Conservation (phyloP, 257 asterid genomes). For the Solanum medicagineum region DNA sequence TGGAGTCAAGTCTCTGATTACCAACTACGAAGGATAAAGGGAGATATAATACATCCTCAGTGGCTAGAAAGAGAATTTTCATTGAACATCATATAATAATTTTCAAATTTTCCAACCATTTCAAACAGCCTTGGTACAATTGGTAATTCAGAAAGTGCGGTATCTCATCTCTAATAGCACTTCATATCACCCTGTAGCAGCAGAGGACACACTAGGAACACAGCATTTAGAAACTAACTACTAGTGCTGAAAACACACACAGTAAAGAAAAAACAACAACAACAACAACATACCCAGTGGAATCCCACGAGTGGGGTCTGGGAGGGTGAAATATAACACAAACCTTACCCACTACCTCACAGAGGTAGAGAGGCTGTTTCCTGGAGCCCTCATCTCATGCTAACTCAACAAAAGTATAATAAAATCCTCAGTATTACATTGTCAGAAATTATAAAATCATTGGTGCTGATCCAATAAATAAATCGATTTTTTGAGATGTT, state of each 20-base stretch:
- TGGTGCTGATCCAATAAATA: not conserved
- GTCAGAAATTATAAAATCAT: not conserved
- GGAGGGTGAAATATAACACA: too few species aligned
- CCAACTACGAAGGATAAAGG: not conserved
- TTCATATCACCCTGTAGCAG: not conserved
- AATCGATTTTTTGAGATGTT: not conserved
- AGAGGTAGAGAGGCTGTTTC: too few species aligned
- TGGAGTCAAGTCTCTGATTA: not conserved
- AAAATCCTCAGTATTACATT: not conserved
- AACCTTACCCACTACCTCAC: too few species aligned
- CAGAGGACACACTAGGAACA: not conserved
- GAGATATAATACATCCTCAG: not conserved
- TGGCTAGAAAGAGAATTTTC: not conserved
- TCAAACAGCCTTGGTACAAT: not conserved
- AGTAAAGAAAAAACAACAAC: too few species aligned
- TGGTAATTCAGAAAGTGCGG: not conserved
- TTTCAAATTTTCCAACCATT: not conserved
- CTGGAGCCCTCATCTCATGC: not conserved
- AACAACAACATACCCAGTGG: too few species aligned
- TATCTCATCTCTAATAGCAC: not conserved
- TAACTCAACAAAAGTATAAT: not conserved
- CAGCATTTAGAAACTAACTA: not conserved
- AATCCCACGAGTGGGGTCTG: too few species aligned
- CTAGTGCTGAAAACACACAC: not conserved
- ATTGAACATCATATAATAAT: not conserved